phyloP scores from a whole-genome alignment of 805 yeast genomes.

The Teunomyces cretensis region DNA sequence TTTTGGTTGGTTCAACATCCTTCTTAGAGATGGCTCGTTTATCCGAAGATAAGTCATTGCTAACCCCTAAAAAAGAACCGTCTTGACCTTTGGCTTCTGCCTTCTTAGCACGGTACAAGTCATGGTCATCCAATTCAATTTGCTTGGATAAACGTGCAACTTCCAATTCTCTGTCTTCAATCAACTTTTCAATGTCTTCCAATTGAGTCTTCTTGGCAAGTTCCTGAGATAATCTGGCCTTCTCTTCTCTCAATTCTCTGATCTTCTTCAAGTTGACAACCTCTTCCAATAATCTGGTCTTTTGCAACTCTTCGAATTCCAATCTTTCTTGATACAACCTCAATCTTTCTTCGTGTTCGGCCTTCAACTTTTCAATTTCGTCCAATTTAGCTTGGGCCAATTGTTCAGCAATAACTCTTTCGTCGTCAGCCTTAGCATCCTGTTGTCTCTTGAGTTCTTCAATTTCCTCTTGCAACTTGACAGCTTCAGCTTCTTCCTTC shows the following conservation, averaged over 20 bases:
- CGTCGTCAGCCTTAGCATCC: constrained; percentile 20
- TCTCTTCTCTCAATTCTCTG: constrained; percentile 39
- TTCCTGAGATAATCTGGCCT: constrained; percentile 27
- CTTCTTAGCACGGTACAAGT: constrained; percentile 13
- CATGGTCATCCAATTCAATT: constrained; percentile 32
- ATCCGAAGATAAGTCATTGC: constrained; percentile 30
- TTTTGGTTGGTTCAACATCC: constrained; percentile 7
- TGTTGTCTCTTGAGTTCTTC: constrained; percentile 29
- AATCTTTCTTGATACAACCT: constrained; percentile 28
- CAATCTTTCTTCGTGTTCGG: constrained; percentile 33
- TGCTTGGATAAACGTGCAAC: constrained; percentile 31
- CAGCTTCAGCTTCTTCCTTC: constrained; percentile 25
- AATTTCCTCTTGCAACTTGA: constrained; percentile 29
- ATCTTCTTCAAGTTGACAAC: constrained; percentile 40
- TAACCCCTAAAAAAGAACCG: constrained; percentile 27
- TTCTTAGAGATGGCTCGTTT: constrained; percentile 16
- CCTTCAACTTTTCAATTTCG: constrained; percentile 33
- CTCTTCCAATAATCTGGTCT: constrained; percentile 37
- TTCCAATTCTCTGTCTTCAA: constrained; percentile 33
- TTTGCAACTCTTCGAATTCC: constrained; percentile 39
- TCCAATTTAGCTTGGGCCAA: constrained; percentile 31
- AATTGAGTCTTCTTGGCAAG: constrained; percentile 19
- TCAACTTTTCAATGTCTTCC: constrained; percentile 28
- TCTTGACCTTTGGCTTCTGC: constrained; percentile 7
- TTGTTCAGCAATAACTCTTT: constrained; percentile 27